These are phyloP conservation scores for Tilletia setariae DNA, from an alignment of 1,284 basidiomycete genomes.

Conservation along the genomic window DNA sequence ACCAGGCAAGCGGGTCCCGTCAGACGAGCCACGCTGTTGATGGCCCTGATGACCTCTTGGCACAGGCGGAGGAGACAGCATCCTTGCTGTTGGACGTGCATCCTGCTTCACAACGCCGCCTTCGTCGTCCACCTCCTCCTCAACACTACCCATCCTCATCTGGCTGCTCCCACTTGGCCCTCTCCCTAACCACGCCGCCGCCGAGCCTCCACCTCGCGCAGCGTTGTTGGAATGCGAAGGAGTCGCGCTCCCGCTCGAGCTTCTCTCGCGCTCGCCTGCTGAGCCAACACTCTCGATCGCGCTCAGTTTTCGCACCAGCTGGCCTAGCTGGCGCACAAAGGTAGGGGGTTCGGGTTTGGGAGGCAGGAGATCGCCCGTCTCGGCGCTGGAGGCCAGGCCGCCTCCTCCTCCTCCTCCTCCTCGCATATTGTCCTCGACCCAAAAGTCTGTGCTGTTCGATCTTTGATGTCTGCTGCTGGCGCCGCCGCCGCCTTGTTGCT, in stretches of 20 bases:
- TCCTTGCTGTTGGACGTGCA: no score
- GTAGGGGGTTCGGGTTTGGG: slow-evolving; percentile 6
- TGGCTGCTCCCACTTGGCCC: not conserved
- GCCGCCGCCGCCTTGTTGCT: no score
- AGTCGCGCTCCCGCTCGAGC: slow-evolving; percentile 9
- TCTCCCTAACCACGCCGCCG: not conserved
- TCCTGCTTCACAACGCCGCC: not conserved
- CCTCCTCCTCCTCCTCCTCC: no score
- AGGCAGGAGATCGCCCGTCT: not conserved
- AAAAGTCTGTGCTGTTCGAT: not conserved
- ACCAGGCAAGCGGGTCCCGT: no score
- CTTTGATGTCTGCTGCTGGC: no score
- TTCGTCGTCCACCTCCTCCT: not conserved
- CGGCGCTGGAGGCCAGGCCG: not conserved
- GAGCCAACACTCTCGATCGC: slow-evolving; percentile 25
- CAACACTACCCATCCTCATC: slow-evolving; percentile 8
- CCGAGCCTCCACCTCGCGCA: not conserved
- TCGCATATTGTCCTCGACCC: not conserved
- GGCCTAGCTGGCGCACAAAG: slow-evolving; percentile 24
- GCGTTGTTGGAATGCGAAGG: not conserved
- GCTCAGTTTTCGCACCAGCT: slow-evolving; percentile 24
- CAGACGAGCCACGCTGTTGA: no score
- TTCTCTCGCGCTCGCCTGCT: slow-evolving; percentile 6
- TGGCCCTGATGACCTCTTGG: no score
- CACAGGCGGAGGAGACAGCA: no score